Evolutionary conservation across 1,139 yeast species (phyloP), one percentile per base, ranked within the genome.

Genomic region (Hansenula sp.): DNA sequence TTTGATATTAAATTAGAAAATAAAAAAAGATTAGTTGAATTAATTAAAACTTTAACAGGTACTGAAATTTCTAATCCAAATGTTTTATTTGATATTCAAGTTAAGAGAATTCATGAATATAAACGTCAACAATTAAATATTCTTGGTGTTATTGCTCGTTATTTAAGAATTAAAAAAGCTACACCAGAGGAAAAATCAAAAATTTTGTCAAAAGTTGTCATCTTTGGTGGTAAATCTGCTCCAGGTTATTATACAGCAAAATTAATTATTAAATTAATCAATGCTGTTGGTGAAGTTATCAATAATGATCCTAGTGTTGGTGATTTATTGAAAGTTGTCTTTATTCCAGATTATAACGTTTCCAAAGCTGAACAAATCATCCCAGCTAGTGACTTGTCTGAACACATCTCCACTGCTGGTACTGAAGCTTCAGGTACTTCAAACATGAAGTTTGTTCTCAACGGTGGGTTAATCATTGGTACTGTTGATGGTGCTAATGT

Each of bases 401-500:
- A 89, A 65, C 97, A 89, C 66, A 90, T 89, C 52, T 88, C 96
- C n/a, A 89, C 97, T 37, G 97, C 97, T 11, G 97, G 97, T 55
- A 89, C 97, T 20, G 97, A 89, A 64, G 97, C 96, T 21, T 84
- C 95, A 2, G 97, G 97, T 61, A 89, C 97, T 34, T 85, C 95
- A 36, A 89, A 89, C 69, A 89, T 89, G 97, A 90, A 89, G 68
- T 89, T 89, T 61, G 96, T 89, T 25, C 69, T 89, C 65, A 89
- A 88, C 59, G 97, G 96, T 64, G 97, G 97, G 39, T 74, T 90
- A 51, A 86, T 89, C 52, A 82, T 89, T 54, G 97, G 97, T 60
- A 89, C 97, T 16, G 96, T 90, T 51, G 97, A 90, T 60, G 97
- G 97, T 60, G 97, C 97, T 48, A 90, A 89, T 59, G 95, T 90